Evolutionary conservation across 768 basidiomycete species (phyloP), one percentile per base, ranked within the genome.

Genomic region (Saitozyma podzolica): DNA sequence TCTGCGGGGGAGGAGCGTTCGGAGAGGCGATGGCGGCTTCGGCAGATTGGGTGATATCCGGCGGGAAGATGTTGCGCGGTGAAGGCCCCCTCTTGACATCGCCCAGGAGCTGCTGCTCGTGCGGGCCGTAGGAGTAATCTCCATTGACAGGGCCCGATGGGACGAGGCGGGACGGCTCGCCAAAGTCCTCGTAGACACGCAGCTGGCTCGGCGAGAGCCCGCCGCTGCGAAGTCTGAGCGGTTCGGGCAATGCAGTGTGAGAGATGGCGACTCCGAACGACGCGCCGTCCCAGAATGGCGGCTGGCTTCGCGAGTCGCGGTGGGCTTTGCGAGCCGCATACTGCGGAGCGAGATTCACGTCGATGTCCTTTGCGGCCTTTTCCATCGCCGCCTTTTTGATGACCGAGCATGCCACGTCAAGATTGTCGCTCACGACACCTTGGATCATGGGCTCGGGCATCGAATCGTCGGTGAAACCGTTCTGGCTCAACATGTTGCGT

Each of bases 341-440:
- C 9, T 92, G 89, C 29, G 85, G 66, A 2, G 85, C 83, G 64
- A 99, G 91, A 20, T 86, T 88, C 64, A 95, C 92, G 76, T 99
- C 96, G 8, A 96, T 90, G 71, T 98, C 96, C 4, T 86, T 85
- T 56, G 92, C 86, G 8, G 94, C 94, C 62, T 92, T 87, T 72
- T 98, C 94, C 90, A 96, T 96, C 0, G 96, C 96, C 6, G 94
- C 94, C 72, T 92, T 94, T 81, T 97, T 93, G 66, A 99, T 94
- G 9, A 92, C 91, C 58, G 86, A 85, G 75, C 95, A 98, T 14
- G 95, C 95, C 51, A 91, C 83, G 50, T 98, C 94, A 55, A 96
- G 83, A 72, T 99, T 98, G 69, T 97, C 94, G 62, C 87, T 85
- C 13, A 94, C 92, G 45, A 98, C 84, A 40, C 94, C 83, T n/a